A percentile compares a stretch with the other conserved stretches of the same genome.
Evolutionary conservation across 441 rosid genomes (phyloP).

Genomic region (Geranium incanum): DNA sequence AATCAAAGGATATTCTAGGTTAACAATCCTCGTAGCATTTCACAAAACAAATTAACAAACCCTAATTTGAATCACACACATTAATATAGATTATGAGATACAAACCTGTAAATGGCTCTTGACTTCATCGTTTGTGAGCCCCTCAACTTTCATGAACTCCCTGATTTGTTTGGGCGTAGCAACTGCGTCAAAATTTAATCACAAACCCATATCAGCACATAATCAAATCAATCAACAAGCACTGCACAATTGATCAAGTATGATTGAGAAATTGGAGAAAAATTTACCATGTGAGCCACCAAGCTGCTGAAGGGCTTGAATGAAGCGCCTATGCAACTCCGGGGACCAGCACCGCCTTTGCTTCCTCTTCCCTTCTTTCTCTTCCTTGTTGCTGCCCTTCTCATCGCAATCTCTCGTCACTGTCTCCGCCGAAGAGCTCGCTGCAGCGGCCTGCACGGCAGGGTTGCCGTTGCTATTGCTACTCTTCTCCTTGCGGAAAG

Average conservation of each 20-base stretch:
- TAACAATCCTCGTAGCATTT: no score
- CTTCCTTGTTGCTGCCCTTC: conserved; percentile 24
- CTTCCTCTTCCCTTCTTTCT: conserved; percentile 38
- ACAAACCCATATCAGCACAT: neutral
- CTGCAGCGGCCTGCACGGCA: conserved; percentile 38
- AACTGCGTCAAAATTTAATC: conserved; percentile 33
- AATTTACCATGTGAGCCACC: conserved; percentile 79
- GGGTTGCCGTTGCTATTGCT: neutral
- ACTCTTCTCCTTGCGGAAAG: conserved; percentile 36
- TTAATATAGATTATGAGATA: neutral
- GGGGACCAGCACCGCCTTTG: conserved; percentile 82
- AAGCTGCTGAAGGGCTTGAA: conserved; percentile 70
- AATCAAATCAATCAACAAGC: neutral
- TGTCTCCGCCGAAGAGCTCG: conserved; percentile 33
- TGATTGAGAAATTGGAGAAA: neutral
- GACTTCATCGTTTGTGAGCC: conserved; percentile 88
- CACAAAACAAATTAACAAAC: neutral
- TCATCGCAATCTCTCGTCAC: conserved; percentile 17
- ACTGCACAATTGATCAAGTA: neutral
- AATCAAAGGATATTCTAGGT: no score
- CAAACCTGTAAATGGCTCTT: conserved; percentile 96
- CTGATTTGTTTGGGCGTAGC: conserved; percentile 92
- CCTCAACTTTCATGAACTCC: conserved; percentile 92
- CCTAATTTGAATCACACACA: neutral
- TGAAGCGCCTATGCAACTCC: conserved; percentile 68